Base-by-base conservation (phyloP, 306 rosid genomes). In the Acacia melanoxylon region DNA sequence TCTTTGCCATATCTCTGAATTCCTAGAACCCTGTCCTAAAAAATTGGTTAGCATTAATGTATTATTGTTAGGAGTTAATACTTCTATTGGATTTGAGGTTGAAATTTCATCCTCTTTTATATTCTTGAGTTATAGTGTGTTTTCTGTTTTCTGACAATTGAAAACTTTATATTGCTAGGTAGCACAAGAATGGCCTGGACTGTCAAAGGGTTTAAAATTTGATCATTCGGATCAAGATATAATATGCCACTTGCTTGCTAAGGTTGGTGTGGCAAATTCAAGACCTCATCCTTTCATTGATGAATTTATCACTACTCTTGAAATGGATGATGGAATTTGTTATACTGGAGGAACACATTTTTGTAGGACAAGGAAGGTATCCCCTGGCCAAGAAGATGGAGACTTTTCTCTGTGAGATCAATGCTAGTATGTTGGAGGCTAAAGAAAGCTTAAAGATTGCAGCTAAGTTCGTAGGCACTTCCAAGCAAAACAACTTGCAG, bases 151-250 rank as follows among this genome's bases (percentile, higher is more conserved):
- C 37, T 25, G 33, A 48, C 31, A 41, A 81, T 75, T 68, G 58
- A 61, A 40, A 35, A 22, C 24, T 81, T 78, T 74, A 35, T 80
- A 72, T 52, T 85, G 78, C 73, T 86, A 94, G 98, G 94, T 94
- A 75, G 77, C 85, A 67, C 91, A 88, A 67, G 92, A 92, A 83
- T 94, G 97, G 96, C 97, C 97, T 16, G 98, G 98, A 81, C 82
- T 94, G 65, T 97, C 97, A 15, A 90, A 87, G 81, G 98, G 98
- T 22, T 97, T 94, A 59, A 94, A 94, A 81, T 94, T 92, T 86
- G 94, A 91, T 86, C 98, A 96, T 48, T 87, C 94, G 6, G 97
- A 94, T 80, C 96, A 88, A 41, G 97, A 92, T 84, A 89, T 91
- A 66, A 88, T 91, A 20, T 85, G 85, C 87, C 97, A 92, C 81